Evolutionary conservation across 2,329 filamentous ascomycete species (phyloP).

Genomic region (Phialophora verrucosa): DNA sequence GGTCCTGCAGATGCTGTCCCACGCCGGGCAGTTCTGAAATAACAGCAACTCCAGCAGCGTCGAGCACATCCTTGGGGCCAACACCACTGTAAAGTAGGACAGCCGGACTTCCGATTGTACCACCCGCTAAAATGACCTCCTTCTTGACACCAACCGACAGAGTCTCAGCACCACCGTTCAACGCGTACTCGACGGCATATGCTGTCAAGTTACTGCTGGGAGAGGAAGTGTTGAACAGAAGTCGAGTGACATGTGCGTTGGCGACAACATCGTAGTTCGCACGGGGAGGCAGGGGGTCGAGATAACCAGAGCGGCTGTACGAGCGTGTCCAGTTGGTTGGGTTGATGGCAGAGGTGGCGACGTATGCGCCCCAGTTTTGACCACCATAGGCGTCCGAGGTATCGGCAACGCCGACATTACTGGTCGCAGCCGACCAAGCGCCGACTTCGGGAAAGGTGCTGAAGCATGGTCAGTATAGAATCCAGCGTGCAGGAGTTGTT

Average conservation of each 20-base stretch:
- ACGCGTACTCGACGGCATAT: conserved; percentile 44
- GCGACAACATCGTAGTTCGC: conserved; percentile 43
- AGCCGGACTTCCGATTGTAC: conserved; percentile 68
- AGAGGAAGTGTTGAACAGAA: conserved; percentile 40
- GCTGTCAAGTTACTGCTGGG: conserved; percentile 41
- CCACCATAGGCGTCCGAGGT: conserved; percentile 44
- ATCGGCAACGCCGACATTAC: conserved; percentile 40
- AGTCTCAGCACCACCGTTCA: conserved; percentile 41
- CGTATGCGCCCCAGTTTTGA: conserved; percentile 43
- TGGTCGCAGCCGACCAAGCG: conserved; percentile 29
- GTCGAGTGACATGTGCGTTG: conserved; percentile 35
- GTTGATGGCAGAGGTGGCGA: conserved; percentile 46
- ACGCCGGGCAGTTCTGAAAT: conserved; percentile 66
- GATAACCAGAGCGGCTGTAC: conserved; percentile 46
- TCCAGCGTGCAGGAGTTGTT: conserved; percentile 8
- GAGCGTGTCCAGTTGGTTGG: conserved; percentile 47
- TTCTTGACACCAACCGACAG: conserved; percentile 49
- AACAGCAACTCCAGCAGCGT: conserved; percentile 59
- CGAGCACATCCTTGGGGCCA: conserved; percentile 62
- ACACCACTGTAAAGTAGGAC: conserved; percentile 69
- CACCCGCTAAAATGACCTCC: conserved; percentile 57
- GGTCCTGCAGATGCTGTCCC: conserved; percentile 69
- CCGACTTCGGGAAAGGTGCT: conserved; percentile 40
- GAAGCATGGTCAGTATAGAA: conserved; percentile 24
- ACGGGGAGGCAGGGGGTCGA: conserved; percentile 44